Evolutionary conservation across 2,329 filamentous ascomycete species (phyloP).

Genomic region (Sporothrix brunneoviolacea): DNA sequence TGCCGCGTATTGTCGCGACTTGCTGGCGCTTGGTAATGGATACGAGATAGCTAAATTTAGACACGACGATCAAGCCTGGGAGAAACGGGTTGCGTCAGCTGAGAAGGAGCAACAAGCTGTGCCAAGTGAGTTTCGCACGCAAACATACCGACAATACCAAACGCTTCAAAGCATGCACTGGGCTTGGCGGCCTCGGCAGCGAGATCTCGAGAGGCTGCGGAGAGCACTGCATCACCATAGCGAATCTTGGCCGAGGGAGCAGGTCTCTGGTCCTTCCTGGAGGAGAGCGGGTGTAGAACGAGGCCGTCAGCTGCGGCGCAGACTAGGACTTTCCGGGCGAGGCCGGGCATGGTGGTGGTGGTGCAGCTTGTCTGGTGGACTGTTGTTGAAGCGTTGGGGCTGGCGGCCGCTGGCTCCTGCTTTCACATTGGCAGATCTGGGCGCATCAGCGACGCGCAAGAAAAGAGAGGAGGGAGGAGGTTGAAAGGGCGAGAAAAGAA

Average conservation of each 20-base stretch:
- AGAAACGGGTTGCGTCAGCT: not conserved
- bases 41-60: conserved; percentile 74
- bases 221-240: conserved; percentile 54
- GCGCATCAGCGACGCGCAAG: not conserved
- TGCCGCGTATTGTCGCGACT: conserved; percentile 78
- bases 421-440: conserved; percentile 2
- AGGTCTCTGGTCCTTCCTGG: conserved; percentile 52
- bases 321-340: conserved; percentile 74
- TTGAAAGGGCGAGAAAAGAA: not conserved
- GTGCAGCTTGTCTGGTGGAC: not conserved
- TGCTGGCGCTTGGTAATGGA: conserved; percentile 81
- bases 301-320: conserved; percentile 78
- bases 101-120: no score
- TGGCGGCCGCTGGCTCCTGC: not conserved
- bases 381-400: conserved; percentile 8
- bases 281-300: conserved; percentile 64
- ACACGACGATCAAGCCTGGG: conserved; percentile 77
- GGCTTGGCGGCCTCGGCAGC: conserved; percentile 37
- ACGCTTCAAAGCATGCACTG: conserved; percentile 50
- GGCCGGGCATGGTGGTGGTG: conserved; percentile 55
- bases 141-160: conserved; percentile 51
- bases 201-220: conserved; percentile 38
- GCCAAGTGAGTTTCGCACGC: not conserved
- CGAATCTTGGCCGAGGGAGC: conserved; percentile 58
- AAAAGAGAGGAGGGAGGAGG: no score